Evolutionary conservation across 495 filamentous ascomycete genomes (phyloP).

Genomic region (Rostrohypoxylon terebratum): DNA sequence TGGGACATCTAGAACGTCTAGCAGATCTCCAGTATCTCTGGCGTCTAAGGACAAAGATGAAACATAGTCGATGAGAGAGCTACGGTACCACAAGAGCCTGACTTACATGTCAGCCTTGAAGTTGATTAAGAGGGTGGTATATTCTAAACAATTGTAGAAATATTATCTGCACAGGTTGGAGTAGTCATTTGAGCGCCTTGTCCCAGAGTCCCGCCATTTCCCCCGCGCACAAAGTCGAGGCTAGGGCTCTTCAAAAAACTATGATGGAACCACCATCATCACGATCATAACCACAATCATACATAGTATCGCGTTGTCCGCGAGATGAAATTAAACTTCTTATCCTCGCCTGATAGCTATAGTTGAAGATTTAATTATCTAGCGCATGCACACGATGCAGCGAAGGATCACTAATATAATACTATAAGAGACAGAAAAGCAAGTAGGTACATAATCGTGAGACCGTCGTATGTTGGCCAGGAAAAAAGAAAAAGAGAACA

Average conservation of each 20-base stretch:
- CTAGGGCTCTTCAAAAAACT: neutral
- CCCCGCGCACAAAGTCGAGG: neutral
- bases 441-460: constrained; percentile 18
- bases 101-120: constrained; percentile 1
- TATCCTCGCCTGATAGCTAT: constrained; percentile 9
- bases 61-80: constrained; percentile 1
- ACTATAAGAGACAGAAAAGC: neutral
- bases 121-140: neutral
- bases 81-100: constrained; percentile 6
- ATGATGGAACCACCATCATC: constrained; percentile 19
- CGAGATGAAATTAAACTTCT: neutral
- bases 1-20: neutral
- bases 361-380: neutral
- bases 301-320: constrained; percentile 26
- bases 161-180: neutral
- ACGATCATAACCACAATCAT: constrained; percentile 11
- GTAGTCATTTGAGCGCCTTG: neutral
- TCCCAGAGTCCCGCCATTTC: neutral
- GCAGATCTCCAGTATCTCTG: neutral
- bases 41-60: neutral
- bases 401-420: neutral
- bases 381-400: neutral
- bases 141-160: neutral
- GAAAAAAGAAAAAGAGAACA: neutral
- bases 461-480: constrained; percentile 25